Evolutionary conservation across 169 alveolate species (phyloP).

Genomic region (Plasmodium cynomolgi): DNA sequence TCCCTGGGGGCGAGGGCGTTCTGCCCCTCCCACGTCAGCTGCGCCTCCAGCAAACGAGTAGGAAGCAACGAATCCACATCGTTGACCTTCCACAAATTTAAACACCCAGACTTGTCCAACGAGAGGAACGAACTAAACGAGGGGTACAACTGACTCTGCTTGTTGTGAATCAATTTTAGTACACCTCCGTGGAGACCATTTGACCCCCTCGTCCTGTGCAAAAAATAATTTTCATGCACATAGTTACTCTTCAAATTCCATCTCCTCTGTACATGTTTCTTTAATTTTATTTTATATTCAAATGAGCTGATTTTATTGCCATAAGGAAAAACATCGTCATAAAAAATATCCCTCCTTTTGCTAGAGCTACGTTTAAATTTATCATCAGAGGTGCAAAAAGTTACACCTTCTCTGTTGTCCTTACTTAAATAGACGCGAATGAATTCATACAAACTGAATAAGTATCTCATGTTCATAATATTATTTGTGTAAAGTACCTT

Average conservation of each 20-base stretch:
- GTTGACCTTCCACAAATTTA: constrained; percentile 48
- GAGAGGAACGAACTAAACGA: constrained; percentile 36
- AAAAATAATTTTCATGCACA: constrained; percentile 61
- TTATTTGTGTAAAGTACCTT: constrained; percentile 43
- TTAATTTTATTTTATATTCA: constrained; percentile 58
- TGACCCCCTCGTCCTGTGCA: constrained; percentile 14
- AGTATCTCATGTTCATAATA: constrained; percentile 42
- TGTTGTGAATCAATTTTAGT: constrained; percentile 44
- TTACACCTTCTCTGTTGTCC: constrained; percentile 31
- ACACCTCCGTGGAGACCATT: neutral
- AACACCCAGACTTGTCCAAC: constrained; percentile 49
- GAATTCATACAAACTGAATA: constrained; percentile 54
- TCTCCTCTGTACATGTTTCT: constrained; percentile 62
- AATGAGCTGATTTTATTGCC: constrained; percentile 50
- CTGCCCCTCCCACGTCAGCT: neutral
- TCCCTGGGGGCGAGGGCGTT: neutral
- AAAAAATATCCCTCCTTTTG: neutral
- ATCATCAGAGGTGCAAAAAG: constrained; percentile 22
- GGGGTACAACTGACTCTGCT: constrained; percentile 31
- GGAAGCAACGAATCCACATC: constrained; percentile 46
- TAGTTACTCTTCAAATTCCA: constrained; percentile 73
- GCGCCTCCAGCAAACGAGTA: constrained; percentile 4
- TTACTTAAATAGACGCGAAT: constrained; percentile 57
- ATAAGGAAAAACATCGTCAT: constrained; percentile 42
- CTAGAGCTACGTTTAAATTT: constrained; percentile 18